Evolutionary conservation across 805 yeast species (phyloP).

Genomic region (Candida maesae): DNA sequence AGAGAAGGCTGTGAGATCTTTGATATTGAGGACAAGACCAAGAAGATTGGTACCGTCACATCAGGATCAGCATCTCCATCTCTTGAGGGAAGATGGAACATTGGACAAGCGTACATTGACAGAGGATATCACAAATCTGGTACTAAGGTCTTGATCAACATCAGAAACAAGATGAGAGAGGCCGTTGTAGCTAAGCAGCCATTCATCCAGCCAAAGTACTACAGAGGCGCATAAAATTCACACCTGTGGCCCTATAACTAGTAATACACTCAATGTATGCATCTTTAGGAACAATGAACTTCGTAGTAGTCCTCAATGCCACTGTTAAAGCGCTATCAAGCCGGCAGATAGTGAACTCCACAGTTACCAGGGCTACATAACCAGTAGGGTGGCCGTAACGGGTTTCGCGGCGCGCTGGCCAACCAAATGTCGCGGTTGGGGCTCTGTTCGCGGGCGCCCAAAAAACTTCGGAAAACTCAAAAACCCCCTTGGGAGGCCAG

Average conservation of each 20-base stretch:
- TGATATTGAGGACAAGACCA: conserved; percentile 47
- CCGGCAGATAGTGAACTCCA: too few relatives aligned
- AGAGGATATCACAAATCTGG: conserved; percentile 72
- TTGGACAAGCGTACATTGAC: conserved; percentile 87
- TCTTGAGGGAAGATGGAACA: conserved; percentile 64
- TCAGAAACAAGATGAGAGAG: conserved; percentile 78
- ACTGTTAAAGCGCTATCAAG: too few relatives aligned
- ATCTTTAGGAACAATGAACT: too few relatives aligned
- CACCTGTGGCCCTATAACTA: too few relatives aligned
- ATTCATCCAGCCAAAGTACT: conserved; percentile 71
- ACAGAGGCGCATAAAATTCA: conserved; percentile 39
- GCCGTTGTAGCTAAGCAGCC: conserved; percentile 83
- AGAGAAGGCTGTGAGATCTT: conserved; percentile 72
- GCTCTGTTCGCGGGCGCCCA: conserved; percentile 7
- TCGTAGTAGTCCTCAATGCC: too few relatives aligned
- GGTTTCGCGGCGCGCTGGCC: conserved; percentile 15
- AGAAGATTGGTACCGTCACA: conserved; percentile 50
- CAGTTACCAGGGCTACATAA: conserved; percentile 3
- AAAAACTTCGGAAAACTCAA: conserved; percentile 17
- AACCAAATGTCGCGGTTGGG: conserved; percentile 22
- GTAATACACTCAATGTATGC: too few relatives aligned
- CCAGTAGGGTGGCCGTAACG: conserved; percentile 6
- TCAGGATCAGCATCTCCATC: conserved; percentile 68
- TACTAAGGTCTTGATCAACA: conserved; percentile 64
- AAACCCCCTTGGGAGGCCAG: conserved; percentile 14